phyloP scores from a whole-genome alignment of 2,329 filamentous ascomycete species.

The Pleoardoris graminearum region DNA sequence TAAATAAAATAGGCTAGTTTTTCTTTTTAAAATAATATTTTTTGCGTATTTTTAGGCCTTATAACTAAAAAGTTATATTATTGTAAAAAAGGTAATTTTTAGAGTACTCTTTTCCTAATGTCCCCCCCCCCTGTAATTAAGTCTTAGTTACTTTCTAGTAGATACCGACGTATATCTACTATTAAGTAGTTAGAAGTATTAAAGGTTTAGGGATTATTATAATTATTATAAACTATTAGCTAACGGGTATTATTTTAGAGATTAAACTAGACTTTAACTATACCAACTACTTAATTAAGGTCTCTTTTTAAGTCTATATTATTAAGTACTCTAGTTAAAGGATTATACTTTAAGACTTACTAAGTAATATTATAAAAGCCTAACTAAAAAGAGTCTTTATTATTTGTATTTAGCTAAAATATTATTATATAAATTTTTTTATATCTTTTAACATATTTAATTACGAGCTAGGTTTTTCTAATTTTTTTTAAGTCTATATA shows the following conservation, averaged over 20 bases:
- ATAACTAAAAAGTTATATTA: no score
- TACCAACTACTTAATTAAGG: conserved; percentile 29
- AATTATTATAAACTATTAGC: conserved; percentile 51
- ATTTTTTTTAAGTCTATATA: conserved; percentile 51
- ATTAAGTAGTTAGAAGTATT: conserved; percentile 12
- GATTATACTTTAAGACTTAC: conserved; percentile 32
- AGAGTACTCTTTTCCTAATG: no score
- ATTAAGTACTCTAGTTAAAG: no score
- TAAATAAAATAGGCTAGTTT: no score
- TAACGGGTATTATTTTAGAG: conserved; percentile 42
- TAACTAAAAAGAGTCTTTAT: conserved; percentile 42
- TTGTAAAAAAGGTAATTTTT: no score
- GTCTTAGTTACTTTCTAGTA: conserved; percentile 15
- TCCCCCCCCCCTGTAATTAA: no score
- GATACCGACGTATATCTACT: conserved; percentile 37
- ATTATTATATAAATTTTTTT: conserved; percentile 31
- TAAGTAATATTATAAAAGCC: conserved; percentile 38
- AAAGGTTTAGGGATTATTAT: conserved; percentile 44
- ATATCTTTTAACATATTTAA: conserved; percentile 35
- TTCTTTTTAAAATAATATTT: no score
- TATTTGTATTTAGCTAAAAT: conserved; percentile 51
- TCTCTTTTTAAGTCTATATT: conserved; percentile 26
- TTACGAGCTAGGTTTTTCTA: conserved; percentile 46
- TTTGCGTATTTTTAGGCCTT: no score
- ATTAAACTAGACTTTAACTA: conserved; percentile 47